Evolutionary conservation across 352 stramenopile genomes (phyloP).

Genomic region (Pythium pectinolyticum): DNA sequence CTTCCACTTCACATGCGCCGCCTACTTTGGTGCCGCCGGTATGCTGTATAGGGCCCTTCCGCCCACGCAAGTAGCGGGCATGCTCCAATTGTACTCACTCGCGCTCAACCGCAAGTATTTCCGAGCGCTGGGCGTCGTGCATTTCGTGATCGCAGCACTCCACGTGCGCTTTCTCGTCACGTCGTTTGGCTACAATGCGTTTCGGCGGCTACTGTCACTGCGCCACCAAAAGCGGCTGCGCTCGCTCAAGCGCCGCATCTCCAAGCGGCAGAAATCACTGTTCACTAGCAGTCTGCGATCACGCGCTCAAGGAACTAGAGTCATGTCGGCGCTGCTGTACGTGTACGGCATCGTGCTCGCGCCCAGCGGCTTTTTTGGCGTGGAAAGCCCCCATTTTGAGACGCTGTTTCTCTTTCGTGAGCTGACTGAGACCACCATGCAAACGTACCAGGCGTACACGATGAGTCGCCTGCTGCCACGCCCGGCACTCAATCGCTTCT

Average conservation of each 20-base stretch:
- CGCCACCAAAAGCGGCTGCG: background rate
- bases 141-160: constrained; percentile 12
- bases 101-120: constrained; percentile 1
- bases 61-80: constrained; percentile 1
- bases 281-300: background rate
- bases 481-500: constrained; percentile 14
- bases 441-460: constrained; percentile 16
- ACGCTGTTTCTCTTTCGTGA: constrained; percentile 17
- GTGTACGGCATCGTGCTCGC: constrained; percentile 1
- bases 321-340: background rate
- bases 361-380: background rate
- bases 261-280: background rate
- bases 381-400: constrained; percentile 16
- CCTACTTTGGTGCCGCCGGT: constrained; percentile 14
- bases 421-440: constrained; percentile 11
- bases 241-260: background rate
- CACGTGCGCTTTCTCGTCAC: constrained; percentile 2
- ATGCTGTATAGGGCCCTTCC: constrained; percentile 12
- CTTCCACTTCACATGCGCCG: constrained; percentile 12
- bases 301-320: background rate
- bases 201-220: background rate
- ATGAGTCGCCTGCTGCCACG: constrained; percentile 18
- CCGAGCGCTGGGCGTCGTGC: constrained; percentile 3
- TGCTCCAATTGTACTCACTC: constrained; percentile 21
- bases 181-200: background rate